These are phyloP conservation scores for Chalaropsis thielavioides DNA, from an alignment of 2,329 filamentous ascomycete genomes.

Conservation along the genomic window DNA sequence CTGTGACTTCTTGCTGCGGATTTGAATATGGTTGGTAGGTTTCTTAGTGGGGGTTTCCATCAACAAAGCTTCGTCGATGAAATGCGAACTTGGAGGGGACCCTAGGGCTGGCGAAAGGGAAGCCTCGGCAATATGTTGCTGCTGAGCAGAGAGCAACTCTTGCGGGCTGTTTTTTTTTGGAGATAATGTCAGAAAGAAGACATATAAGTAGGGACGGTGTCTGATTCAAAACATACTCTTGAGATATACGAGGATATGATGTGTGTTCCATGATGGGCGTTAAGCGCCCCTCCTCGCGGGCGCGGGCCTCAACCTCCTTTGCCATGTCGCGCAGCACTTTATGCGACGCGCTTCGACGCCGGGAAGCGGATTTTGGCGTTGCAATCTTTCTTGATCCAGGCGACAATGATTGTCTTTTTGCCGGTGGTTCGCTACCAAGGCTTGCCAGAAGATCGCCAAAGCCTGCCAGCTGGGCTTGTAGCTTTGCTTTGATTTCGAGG, in stretches of 20 bases:
- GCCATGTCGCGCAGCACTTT: constrained; percentile 43
- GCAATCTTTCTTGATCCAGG: constrained; percentile 27
- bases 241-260: constrained; percentile 48
- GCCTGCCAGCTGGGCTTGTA: constrained; percentile 60
- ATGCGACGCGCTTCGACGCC: constrained; percentile 36
- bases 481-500: constrained; percentile 50
- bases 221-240: constrained; percentile 40
- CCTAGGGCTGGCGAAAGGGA: constrained; percentile 56
- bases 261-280: constrained; percentile 59
- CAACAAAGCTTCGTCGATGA: constrained; percentile 36
- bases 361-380: constrained; percentile 30
- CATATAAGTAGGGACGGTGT: background rate
- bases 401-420: constrained; percentile 32
- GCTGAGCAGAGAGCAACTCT: constrained; percentile 13
- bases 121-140: constrained; percentile 28
- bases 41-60: constrained; percentile 15
- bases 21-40: background rate
- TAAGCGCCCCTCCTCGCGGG: constrained; percentile 40
- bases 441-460: constrained; percentile 51
- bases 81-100: constrained; percentile 44
- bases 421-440: constrained; percentile 46
- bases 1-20: constrained; percentile 12
- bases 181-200: background rate
- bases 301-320: constrained; percentile 37
- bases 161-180: constrained; percentile 4